Base-by-base conservation (phyloP, 2,329 filamentous ascomycete species). In the Paracamarosporium sp. region DNA sequence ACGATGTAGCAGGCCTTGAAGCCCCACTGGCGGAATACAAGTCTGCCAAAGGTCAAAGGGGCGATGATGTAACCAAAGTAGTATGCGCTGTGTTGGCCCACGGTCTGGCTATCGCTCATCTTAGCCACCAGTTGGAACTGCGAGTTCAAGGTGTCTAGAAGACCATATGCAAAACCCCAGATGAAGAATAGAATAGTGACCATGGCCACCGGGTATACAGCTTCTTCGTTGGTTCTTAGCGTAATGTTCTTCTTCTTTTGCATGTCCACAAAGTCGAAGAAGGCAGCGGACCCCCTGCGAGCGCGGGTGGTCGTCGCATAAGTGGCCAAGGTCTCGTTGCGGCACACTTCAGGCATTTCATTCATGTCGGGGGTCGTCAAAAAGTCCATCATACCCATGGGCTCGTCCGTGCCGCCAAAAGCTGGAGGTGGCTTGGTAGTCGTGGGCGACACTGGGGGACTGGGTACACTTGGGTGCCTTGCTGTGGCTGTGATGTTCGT, bases 101-200 rank as follows among this genome's bases (percentile, higher is more conserved):
- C 78, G 0, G 85, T 88, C 72, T 92, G 83, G 6, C 85, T 82
- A 0, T 81, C 75, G 1, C 81, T 84, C 82, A 90, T 88, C 22
- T 83, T 68, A 13, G 88, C 84, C 5, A 92, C 84, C 12, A 76
- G 70, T 33, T 89, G 86, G 51, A 92, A 88, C 24, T 87, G 86
- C 20, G 83, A 84, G 72, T 96, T 96, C 27, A 97, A 83, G 0
- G 89, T 90, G 68, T 95, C 92, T 5, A 97, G 81, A 1, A 97
- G 83, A 0, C 93, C 93, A 66, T 97, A 97, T 0, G 92, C 93
- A 56, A 97, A 90, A 0, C 93, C 93, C 93, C 92, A 96, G 2
- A 97, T 80, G 62, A 96, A 88, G 77, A 97, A 96, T 0, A 97
- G 80, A 6, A 93, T 84, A 1, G 90, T 91, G 22, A 96, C 92